A percentile compares a stretch with the other conserved stretches of the same genome.
These are phyloP conservation scores for Claviceps capensis DNA, from an alignment of 2,329 filamentous ascomycete species.

Conservation along the genomic window DNA sequence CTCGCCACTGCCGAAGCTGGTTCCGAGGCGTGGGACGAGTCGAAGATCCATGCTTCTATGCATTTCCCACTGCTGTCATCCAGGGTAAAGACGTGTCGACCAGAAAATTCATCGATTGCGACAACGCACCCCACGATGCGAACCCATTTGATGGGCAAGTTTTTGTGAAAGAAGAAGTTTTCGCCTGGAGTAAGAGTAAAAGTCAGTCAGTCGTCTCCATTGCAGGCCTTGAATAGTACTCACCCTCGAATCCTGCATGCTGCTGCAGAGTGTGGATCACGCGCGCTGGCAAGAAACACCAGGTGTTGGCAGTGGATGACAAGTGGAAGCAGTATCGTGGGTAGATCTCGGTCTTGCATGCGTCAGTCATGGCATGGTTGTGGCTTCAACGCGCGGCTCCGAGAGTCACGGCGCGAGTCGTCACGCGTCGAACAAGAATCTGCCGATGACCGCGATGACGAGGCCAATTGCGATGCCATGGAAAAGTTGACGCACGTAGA, in stretches of 20 bases:
- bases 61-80: conserved; percentile 51
- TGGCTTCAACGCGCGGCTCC: conserved; percentile 3
- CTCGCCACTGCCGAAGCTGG: conserved; percentile 1
- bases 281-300: conserved; percentile 40
- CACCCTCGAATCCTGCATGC: conserved; percentile 41
- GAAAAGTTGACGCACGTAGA: neutral
- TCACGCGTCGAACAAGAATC: neutral
- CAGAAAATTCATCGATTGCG: conserved; percentile 37
- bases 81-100: conserved; percentile 39
- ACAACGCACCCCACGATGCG: conserved; percentile 59
- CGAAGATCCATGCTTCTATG: conserved; percentile 29
- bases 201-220: neutral
- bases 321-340: conserved; percentile 50
- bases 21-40: conserved; percentile 1
- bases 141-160: conserved; percentile 66
- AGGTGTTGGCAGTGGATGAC: conserved; percentile 45
- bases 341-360: conserved; percentile 29
- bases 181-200: conserved; percentile 22
- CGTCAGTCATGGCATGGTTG: conserved; percentile 38
- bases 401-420: neutral
- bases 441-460: neutral
- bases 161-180: conserved; percentile 51
- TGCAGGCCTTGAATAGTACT: conserved; percentile 2
- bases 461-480: neutral
- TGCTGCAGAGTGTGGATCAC: conserved; percentile 36